Base-by-base conservation (phyloP, 306 rosid species). In the Vachellia collinsii region DNA sequence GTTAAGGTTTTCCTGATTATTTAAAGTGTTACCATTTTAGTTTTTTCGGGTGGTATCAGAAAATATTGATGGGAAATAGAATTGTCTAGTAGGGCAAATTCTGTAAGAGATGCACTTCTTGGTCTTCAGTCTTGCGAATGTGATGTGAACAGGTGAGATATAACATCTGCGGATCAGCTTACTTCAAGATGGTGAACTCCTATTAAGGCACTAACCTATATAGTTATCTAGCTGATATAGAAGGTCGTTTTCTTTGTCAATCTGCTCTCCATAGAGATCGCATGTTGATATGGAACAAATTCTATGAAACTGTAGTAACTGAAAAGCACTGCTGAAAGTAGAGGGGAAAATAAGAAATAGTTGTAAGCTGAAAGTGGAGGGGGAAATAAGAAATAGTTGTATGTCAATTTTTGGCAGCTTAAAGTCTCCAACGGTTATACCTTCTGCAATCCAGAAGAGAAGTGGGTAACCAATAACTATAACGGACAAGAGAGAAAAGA, bases 191-290 rank as follows among this genome's bases (percentile, higher is more conserved):
- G 25, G 23, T 81, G 43, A 63, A 41, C 72, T 63, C 59, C 44
- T 51, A 25, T 59, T 63, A 39, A 39, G 74, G 70, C n/a, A 13
- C 34, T 37, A 70, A 50, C 46, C 36, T 48, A 3, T 70, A 11
- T 17, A 25, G 59, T 75, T 50, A 63, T 86, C 41, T 58, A 47
- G 54, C 6, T 47, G 54, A 65, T 70, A 70, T 48, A 23, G 10
- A 34, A 66, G 47, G 7, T 63, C 44, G 29, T 65, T 39, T 42
- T 48, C 71, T 42, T 38, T 46, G 58, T 76, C 53, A 44, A 42
- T 86, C 70, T 84, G 19, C 54, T 71, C 80, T 51, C 25, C 53
- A n/a, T 44, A 8, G 37, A 65, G 39, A 38, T 82, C 19, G 68
- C 19, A 5, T 62, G 19, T 62, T 75, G 54, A 36, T 14, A 4